These are phyloP conservation scores for Mortierella sp. DNA, from an alignment of 371 early-diverging fungal genomes.

Conservation along the genomic window DNA sequence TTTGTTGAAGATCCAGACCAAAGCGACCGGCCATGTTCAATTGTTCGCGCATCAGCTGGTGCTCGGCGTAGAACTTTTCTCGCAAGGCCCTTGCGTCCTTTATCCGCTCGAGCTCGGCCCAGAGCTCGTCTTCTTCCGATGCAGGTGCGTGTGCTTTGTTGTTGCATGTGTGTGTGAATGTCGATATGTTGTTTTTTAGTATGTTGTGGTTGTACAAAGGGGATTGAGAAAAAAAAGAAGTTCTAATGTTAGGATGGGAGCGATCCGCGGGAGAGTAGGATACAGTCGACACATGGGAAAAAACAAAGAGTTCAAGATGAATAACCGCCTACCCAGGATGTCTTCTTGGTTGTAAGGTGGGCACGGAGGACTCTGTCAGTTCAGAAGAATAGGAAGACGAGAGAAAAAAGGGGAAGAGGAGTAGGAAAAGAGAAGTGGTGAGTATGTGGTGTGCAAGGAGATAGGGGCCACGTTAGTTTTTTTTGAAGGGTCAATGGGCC, in stretches of 20 bases:
- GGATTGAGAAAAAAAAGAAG: background rate
- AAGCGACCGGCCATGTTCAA: slow-evolving; percentile 74
- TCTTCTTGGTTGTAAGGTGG: slow-evolving; percentile 56
- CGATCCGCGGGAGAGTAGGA: background rate
- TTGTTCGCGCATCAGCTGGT: slow-evolving; percentile 60
- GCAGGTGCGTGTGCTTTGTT: slow-evolving; percentile 21
- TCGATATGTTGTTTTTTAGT: background rate
- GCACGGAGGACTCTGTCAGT: slow-evolving; percentile 45
- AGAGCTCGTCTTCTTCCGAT: slow-evolving; percentile 46
- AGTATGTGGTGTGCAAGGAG: background rate
- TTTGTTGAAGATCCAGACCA: slow-evolving; percentile 71
- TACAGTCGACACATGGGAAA: background rate
- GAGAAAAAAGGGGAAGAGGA: background rate
- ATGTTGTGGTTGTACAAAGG: background rate
- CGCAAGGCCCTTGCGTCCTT: slow-evolving; percentile 32
- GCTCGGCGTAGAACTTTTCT: slow-evolving; percentile 42
- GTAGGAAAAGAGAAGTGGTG: background rate
- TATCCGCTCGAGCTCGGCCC: slow-evolving; percentile 39
- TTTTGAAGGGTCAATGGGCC: background rate
- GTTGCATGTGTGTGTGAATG: background rate
- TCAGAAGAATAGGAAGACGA: background rate
- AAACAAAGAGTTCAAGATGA: background rate
- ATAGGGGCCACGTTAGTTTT: slow-evolving; percentile 7
- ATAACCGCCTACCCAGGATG: slow-evolving; percentile 37
- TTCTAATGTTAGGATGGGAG: slow-evolving; percentile 11